Conservation (phyloP, 2,329 filamentous ascomycete species). For the Diatrype stigma region DNA sequence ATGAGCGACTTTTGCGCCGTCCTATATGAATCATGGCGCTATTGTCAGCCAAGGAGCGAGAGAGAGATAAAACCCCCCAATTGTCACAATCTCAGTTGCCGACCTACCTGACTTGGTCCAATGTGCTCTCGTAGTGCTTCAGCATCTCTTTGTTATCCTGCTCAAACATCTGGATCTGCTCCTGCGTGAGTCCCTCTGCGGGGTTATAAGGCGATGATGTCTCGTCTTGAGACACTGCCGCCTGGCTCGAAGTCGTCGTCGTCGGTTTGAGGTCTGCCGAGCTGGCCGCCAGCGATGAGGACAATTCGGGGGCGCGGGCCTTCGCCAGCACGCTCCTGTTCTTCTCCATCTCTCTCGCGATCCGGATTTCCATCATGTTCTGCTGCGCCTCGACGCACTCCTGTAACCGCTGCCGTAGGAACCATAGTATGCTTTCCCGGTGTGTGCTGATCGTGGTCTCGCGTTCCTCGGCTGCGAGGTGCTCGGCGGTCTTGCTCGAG, state of each 20-base stretch:
- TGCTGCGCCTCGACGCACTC: conserved; percentile 74
- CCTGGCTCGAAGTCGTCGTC: conserved; percentile 9
- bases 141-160: conserved; percentile 91
- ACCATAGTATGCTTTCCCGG: conserved; percentile 80
- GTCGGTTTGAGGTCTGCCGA: conserved; percentile 6
- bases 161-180: conserved; percentile 91
- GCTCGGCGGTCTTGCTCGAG: conserved; percentile 55
- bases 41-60: conserved; percentile 1
- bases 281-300: conserved; percentile 10
- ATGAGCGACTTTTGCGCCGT: conserved; percentile 84
- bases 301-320: conserved; percentile 36
- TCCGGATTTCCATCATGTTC: conserved; percentile 86
- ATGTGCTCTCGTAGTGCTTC: conserved; percentile 86
- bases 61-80: background rate
- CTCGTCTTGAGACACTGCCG: conserved; percentile 18
- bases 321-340: conserved; percentile 81
- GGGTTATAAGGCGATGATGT: conserved; percentile 17
- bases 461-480: conserved; percentile 66
- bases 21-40: conserved; percentile 43
- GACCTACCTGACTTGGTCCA: conserved; percentile 85
- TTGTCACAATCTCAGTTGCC: background rate
- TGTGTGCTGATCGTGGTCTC: conserved; percentile 65
- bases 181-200: conserved; percentile 61
- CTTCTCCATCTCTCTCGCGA: conserved; percentile 83
- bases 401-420: conserved; percentile 70